Base-by-base conservation (phyloP, 106 monocot genomes). In the Iris macrosiphon region DNA sequence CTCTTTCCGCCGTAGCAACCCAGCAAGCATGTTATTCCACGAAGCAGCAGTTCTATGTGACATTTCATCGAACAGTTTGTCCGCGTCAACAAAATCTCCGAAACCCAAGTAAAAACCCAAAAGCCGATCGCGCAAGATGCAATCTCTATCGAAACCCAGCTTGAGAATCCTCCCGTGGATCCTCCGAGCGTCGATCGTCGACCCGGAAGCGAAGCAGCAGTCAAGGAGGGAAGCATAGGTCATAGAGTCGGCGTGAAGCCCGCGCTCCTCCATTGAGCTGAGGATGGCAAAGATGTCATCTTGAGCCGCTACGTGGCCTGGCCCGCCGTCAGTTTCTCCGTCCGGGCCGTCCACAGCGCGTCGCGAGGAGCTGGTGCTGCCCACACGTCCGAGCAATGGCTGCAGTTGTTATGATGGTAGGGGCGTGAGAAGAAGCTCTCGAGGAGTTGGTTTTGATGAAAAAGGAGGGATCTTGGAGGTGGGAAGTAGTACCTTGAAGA, bases 51-150 rank as follows among this genome's bases (percentile, higher is more conserved):
- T 73, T 70, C 67, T 72, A 1, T 33, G 15, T 34, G 63, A 24
- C 75, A 82, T 79, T 59, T 52, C 61, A 47, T 79, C 79, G 25
- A 79, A 68, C 73, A 76, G 0, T 3, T 25, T 66, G 49, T 61
- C 7, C 8, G 78, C 71, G 55, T 74, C 50, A 12, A 1, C 15
- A 41, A 61, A 49, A 29, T 75, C 49, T 19, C 72, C 74, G 15
- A 53, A 34, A 33, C 9, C 52, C 26, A 54, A 23, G 45, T 77
- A 77, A 20, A 38, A 3, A 57, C 35, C 55, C 0, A 83, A 4
- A 16, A 83, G 51, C 38, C 47, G 26, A 24, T 71, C 33, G 40
- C 40, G 29, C 24, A 75, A 26, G 4, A 8, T 3, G 18, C 22
- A 25, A 17, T 61, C 58, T 19, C 31, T 15, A 50, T 32, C 46